Evolutionary conservation across 225 moss, liverwort and hornwort genomes (phyloP), one percentile per base, ranked within the genome.

Genomic region (Marchantia polymorpha): DNA sequence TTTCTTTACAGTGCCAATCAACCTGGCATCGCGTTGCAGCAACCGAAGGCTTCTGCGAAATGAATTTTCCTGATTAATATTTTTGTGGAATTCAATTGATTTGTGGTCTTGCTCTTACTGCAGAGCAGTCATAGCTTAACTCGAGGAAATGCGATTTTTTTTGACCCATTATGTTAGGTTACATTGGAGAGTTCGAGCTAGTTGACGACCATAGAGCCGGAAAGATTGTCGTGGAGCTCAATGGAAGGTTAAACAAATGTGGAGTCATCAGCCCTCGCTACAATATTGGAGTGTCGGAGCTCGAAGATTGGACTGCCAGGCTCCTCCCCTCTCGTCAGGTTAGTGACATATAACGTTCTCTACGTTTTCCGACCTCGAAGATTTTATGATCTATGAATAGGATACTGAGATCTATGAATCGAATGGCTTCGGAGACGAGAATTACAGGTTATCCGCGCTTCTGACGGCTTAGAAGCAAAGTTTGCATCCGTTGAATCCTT

Each of bases 271-370:
- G 92, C 79, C 94, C 94, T 69, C 88, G 94, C 26, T 92, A 95
- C 85, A 91, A 95, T 82, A 83, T 95, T 70, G 89, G 95, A 71
- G 95, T 95, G 22, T 83, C 80, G 60, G 91, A 89, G 81, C 88
- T 95, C 10, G 93, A 95, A 83, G 95, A 92, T 31, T 95, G 93
- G 95, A 95, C 93, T 55, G 95, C 95, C 13, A 85, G 95, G 79
- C 91, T 95, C 66, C 90, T 95, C 68, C 95, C 95, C 48, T 95
- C 95, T 78, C 91, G 93, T 66, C 93, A 95, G 92, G 93, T 93
- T 50, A 12, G 6, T 23, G 0, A 0, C n/a, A 29, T 27, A 7
- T 20, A 0, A 25, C 11, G 8, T 63, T 9, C 10, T 9, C 29
- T 46, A 29, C 16, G 3, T 3, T 14, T 10, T 46, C 29, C 0